A percentile compares a stretch with the other conserved stretches of the same genome.
These are phyloP conservation scores for Lentinus polychrous DNA, from an alignment of 1,284 basidiomycete genomes.

Conservation along the genomic window DNA sequence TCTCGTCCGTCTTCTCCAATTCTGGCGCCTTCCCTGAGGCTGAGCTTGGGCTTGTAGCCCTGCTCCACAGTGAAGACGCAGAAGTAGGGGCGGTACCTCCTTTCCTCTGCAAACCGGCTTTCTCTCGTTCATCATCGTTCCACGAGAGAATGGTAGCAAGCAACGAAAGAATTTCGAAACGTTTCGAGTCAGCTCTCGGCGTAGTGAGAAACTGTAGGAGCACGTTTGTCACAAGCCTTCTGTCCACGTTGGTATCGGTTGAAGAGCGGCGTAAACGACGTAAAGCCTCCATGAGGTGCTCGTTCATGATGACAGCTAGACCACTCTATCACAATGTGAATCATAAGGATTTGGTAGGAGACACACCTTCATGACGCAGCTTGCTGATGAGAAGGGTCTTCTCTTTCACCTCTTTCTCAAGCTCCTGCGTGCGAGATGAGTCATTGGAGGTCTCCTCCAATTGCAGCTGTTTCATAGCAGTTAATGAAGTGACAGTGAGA, in stretches of 20 bases:
- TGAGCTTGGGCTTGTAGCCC: conserved; percentile 36
- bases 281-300: conserved; percentile 96
- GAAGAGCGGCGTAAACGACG: conserved; percentile 83
- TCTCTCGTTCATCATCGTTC: conserved; percentile 86
- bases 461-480: conserved; percentile 38
- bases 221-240: conserved; percentile 92
- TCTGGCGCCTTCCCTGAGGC: conserved; percentile 42
- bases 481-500: background rate
- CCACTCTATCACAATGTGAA: conserved; percentile 9
- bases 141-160: conserved; percentile 87
- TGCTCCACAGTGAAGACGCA: conserved; percentile 46
- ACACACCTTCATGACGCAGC: conserved; percentile 85
- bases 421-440: conserved; percentile 54
- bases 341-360: background rate
- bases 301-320: conserved; percentile 90
- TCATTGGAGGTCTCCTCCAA: conserved; percentile 72
- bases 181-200: conserved; percentile 86
- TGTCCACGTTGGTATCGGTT: conserved; percentile 86
- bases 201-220: conserved; percentile 89
- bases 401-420: conserved; percentile 91
- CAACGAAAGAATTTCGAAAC: conserved; percentile 93
- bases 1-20: conserved; percentile 69
- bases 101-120: conserved; percentile 77
- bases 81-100: conserved; percentile 24
- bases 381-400: conserved; percentile 91